phyloP scores from a whole-genome alignment of 1,284 basidiomycete species.

The Trichosporon inkin region DNA sequence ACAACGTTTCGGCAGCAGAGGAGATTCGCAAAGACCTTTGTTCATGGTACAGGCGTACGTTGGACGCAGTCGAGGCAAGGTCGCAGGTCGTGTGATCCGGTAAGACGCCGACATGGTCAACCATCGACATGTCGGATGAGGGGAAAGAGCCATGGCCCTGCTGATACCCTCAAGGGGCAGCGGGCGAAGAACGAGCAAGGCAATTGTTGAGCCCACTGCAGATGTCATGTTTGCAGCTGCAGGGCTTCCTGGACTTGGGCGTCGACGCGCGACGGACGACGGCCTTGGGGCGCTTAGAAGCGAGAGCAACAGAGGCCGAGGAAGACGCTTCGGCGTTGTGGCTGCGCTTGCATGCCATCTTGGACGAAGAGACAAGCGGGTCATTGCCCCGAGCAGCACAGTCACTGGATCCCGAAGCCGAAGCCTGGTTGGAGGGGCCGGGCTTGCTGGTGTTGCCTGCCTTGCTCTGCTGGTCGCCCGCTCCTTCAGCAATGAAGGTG shows the following conservation, averaged over 20 bases:
- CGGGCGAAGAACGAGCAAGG: background rate
- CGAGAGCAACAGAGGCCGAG: background rate
- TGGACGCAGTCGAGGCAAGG: too few species aligned
- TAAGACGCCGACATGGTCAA: too few species aligned
- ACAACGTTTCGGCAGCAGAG: too few species aligned
- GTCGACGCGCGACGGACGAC: background rate
- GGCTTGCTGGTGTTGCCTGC: too few species aligned
- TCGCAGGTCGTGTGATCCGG: too few species aligned
- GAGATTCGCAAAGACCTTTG: too few species aligned
- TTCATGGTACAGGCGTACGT: too few species aligned
- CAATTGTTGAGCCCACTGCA: background rate
- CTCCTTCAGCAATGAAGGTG: background rate
- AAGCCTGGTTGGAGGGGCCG: too few species aligned
- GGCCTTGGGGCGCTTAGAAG: background rate
- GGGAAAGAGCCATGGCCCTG: too few species aligned
- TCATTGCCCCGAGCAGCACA: too few species aligned
- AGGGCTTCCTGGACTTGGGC: background rate
- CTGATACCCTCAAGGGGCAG: background rate
- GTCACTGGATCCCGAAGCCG: too few species aligned
- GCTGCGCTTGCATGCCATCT: background rate
- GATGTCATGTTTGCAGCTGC: background rate
- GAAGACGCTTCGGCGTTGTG: background rate
- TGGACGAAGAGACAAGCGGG: background rate
- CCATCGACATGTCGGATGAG: too few species aligned
- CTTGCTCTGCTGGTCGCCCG: background rate